Evolutionary conservation across 495 filamentous ascomycete species (phyloP).

Genomic region (Hamigera avellanea): DNA sequence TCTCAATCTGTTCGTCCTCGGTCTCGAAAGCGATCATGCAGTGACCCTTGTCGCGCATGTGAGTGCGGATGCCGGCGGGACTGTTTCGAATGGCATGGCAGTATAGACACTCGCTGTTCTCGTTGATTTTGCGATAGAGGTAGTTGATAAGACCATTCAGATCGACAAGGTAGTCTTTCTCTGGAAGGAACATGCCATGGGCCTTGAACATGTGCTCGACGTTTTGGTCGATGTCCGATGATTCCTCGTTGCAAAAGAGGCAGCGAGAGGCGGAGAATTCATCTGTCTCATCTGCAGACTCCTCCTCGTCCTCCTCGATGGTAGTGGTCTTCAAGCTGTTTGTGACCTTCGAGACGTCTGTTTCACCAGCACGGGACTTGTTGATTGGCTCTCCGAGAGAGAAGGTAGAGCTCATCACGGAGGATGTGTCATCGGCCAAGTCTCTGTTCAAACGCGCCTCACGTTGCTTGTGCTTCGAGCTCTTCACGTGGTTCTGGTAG

Average conservation of each 20-base stretch:
- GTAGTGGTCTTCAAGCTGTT: conserved; percentile 63
- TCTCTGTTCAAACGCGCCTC: conserved; percentile 36
- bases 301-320: conserved; percentile 43
- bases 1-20: conserved; percentile 83
- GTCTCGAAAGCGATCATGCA: conserved; percentile 90
- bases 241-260: conserved; percentile 81
- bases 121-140: conserved; percentile 60
- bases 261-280: conserved; percentile 51
- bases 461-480: conserved; percentile 77
- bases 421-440: conserved; percentile 56
- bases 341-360: conserved; percentile 70
- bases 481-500: conserved; percentile 83
- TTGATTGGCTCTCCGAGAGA: conserved; percentile 74
- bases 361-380: conserved; percentile 34
- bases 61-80: conserved; percentile 66
- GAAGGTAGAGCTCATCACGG: conserved; percentile 82
- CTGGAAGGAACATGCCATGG: conserved; percentile 95
- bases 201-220: conserved; percentile 79
- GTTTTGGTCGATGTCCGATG: conserved; percentile 60
- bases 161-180: conserved; percentile 68
- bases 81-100: conserved; percentile 71
- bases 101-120: conserved; percentile 70
- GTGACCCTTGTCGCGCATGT: conserved; percentile 95
- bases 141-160: conserved; percentile 71
- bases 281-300: conserved; percentile 18